phyloP scores from a whole-genome alignment of 148 eudicot genomes.

The Nepenthes mirabilis region DNA sequence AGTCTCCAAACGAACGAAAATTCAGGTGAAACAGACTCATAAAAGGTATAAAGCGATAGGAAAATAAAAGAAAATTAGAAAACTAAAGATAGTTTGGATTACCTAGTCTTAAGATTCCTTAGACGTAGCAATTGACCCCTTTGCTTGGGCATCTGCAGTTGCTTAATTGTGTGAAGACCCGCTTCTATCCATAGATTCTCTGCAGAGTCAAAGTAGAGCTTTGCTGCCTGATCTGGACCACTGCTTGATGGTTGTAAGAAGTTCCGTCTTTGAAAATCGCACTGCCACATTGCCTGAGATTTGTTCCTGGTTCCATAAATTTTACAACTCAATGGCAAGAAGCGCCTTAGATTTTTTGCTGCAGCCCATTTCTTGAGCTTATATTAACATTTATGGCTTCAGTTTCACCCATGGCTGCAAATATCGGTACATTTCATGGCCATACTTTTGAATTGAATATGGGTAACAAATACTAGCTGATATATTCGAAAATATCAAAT shows the following conservation, averaged over 20 bases:
- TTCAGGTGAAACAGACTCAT: background rate
- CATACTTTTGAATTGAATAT: too few relatives aligned
- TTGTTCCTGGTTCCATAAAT: constrained; percentile 9
- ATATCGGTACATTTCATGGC: too few relatives aligned
- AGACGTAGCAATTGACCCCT: constrained; percentile 8
- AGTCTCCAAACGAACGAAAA: too few relatives aligned
- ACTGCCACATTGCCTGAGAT: background rate
- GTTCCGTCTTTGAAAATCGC: background rate
- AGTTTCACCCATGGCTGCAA: background rate
- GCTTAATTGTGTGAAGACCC: constrained; percentile 7
- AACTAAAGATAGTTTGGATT: constrained; percentile 3
- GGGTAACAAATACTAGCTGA: too few relatives aligned
- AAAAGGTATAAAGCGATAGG: background rate
- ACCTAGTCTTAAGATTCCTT: constrained; percentile 28
- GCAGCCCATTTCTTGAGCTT: background rate
- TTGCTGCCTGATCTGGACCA: background rate
- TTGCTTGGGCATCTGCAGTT: background rate
- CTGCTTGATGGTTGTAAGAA: background rate
- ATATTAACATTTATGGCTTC: background rate
- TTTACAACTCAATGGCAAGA: constrained; percentile 3
- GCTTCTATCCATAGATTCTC: constrained; percentile 20
- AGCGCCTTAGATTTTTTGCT: background rate
- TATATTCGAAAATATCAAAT: too few relatives aligned
- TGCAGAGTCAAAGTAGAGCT: constrained; percentile 25
- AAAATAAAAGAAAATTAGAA: background rate